A percentile compares a stretch with the other conserved stretches of the same genome.
Conservation (phyloP, 1,284 basidiomycete species). For the Ganoderma sinense region DNA sequence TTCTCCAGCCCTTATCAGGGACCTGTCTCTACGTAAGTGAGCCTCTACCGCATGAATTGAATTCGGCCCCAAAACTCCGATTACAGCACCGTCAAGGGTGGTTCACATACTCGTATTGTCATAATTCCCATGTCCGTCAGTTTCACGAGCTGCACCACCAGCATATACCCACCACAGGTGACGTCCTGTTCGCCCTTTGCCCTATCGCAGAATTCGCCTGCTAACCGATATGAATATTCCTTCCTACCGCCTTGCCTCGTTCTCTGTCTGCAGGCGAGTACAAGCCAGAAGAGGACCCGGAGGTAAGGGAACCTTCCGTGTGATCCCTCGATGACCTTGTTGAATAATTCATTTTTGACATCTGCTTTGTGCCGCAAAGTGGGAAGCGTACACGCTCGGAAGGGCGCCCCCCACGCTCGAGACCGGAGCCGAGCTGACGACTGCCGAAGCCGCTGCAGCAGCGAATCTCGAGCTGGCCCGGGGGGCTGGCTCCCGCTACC, state of each 20-base stretch:
- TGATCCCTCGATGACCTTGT: slow-evolving; percentile 29
- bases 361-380: slow-evolving; percentile 50
- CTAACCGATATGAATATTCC: slow-evolving; percentile 25
- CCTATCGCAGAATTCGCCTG: slow-evolving; percentile 3
- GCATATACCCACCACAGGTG: slow-evolving; percentile 72
- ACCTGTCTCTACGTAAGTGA: slow-evolving; percentile 81
- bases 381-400: slow-evolving; percentile 84
- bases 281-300: slow-evolving; percentile 82
- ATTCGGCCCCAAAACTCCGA: slow-evolving; percentile 25
- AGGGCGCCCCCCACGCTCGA: slow-evolving; percentile 68
- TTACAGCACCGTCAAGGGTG: slow-evolving; percentile 83
- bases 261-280: slow-evolving; percentile 58
- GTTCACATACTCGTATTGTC: slow-evolving; percentile 98
- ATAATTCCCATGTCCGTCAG: slow-evolving; percentile 88
- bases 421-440: slow-evolving; percentile 69
- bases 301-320: slow-evolving; percentile 52
- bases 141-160: slow-evolving; percentile 76
- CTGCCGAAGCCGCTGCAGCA: slow-evolving; percentile 69
- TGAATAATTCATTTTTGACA: slow-evolving; percentile 30
- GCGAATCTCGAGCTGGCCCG: slow-evolving; percentile 78
- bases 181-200: slow-evolving; percentile 31
- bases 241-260: background rate
- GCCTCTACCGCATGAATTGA: slow-evolving; percentile 16
- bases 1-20: slow-evolving; percentile 78
- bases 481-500: slow-evolving; percentile 84